A percentile compares a stretch with the other conserved stretches of the same genome.
phyloP scores from a whole-genome alignment of 305 asterid species.

The Fraxinus greggii region DNA sequence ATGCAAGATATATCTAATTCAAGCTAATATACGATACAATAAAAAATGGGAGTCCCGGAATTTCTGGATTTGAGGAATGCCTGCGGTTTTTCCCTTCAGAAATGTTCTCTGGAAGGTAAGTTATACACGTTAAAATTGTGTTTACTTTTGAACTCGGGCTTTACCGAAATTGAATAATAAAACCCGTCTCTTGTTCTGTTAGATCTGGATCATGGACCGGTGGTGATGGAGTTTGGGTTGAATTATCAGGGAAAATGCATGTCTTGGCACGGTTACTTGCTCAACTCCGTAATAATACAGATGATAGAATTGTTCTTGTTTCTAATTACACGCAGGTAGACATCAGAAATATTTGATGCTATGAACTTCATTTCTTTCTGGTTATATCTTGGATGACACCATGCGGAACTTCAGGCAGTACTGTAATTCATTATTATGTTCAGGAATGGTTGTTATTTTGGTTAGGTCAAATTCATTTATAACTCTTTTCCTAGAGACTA shows the following conservation, averaged over 20 bases:
- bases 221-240: conserved; percentile 97
- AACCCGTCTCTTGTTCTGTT: conserved; percentile 25
- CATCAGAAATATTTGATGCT: not conserved
- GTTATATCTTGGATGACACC: not conserved
- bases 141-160: conserved; percentile 17
- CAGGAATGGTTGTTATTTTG: not conserved
- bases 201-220: conserved; percentile 99
- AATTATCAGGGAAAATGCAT: conserved; percentile 97
- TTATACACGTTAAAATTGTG: not conserved
- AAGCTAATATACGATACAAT: conserved; percentile 93
- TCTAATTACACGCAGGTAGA: conserved; percentile 96
- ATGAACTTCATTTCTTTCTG: not conserved
- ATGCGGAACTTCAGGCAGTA: not conserved
- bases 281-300: conserved; percentile 83
- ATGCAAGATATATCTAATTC: conserved; percentile 34
- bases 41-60: conserved; percentile 89
- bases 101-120: conserved; percentile 90
- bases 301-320: conserved; percentile 92
- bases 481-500: not conserved
- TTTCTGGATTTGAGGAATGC: conserved; percentile 84
- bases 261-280: conserved; percentile 91
- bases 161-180: conserved; percentile 15
- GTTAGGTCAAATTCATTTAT: not conserved
- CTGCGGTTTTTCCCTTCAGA: conserved; percentile 85
- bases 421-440: not conserved